Conservation (phyloP, 148 eudicot species). For the Rhododendron ferrugineum region DNA sequence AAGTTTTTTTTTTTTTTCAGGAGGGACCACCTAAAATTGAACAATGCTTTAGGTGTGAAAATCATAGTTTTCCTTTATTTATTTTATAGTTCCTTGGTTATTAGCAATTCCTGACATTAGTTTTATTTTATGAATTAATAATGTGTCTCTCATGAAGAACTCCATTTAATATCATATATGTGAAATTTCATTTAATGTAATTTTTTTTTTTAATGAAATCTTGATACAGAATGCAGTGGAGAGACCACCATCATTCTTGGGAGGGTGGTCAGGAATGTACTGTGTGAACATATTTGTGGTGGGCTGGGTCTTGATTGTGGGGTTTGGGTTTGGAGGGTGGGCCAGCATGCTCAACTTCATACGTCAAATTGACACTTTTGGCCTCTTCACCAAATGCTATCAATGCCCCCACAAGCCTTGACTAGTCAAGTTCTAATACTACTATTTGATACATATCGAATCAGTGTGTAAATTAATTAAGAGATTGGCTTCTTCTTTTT, state of each 20-base stretch:
- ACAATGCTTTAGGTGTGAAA: background rate
- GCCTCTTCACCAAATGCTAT: constrained; percentile 80
- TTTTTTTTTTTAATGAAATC: background rate
- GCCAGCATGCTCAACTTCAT: constrained; percentile 78
- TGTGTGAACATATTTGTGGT: constrained; percentile 67
- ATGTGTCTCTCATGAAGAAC: background rate
- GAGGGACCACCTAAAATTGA: background rate
- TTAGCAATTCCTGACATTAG: background rate
- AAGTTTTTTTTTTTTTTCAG: no score
- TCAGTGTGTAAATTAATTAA: constrained; percentile 37
- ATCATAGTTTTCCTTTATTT: background rate
- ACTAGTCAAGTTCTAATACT: background rate
- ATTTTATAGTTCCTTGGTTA: no score
- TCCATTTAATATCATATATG: background rate
- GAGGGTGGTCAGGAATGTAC: constrained; percentile 69
- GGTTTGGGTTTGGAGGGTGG: constrained; percentile 92
- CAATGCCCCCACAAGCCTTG: constrained; percentile 69
- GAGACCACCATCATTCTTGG: constrained; percentile 58
- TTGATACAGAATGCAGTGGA: constrained; percentile 66
- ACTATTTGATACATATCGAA: constrained; percentile 16
- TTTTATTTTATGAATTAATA: no score
- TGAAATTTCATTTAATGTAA: background rate
- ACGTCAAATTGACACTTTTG: constrained; percentile 67
- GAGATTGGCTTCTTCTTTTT: constrained; percentile 19
- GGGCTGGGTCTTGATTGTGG: constrained; percentile 70